Conservation (phyloP, 1,284 basidiomycete genomes). For the Inonotus hispidus region DNA sequence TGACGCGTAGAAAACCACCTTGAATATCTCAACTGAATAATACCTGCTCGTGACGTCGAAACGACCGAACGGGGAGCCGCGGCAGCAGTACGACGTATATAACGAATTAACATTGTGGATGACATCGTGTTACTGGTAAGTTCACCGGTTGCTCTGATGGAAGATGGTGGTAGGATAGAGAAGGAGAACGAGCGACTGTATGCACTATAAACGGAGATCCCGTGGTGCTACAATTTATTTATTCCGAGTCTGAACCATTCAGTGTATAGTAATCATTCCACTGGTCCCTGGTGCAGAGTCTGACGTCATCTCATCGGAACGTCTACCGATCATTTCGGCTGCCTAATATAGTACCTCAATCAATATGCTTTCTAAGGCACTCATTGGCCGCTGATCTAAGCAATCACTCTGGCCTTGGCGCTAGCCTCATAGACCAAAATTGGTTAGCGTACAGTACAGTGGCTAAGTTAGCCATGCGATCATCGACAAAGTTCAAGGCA, state of each 20-base stretch:
- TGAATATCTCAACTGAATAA: constrained; percentile 15
- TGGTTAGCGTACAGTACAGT: too few relatives aligned
- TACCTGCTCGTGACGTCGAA: not conserved
- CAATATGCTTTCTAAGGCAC: too few relatives aligned
- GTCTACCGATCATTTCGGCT: not conserved
- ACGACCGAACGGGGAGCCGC: not conserved
- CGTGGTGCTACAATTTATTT: not conserved
- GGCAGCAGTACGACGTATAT: not conserved
- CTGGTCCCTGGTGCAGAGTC: not conserved
- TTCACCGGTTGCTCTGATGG: too few relatives aligned
- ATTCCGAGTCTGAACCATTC: not conserved
- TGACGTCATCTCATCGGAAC: not conserved
- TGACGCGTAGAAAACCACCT: constrained; percentile 10
- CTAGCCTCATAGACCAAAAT: too few relatives aligned
- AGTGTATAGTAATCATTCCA: too few relatives aligned
- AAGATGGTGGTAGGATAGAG: not conserved
- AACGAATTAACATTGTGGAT: not conserved
- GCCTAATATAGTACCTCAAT: too few relatives aligned
- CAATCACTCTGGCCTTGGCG: too few relatives aligned
- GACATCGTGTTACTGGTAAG: not conserved
- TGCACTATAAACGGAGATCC: too few relatives aligned
- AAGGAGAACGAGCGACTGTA: not conserved
- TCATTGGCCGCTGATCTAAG: too few relatives aligned
- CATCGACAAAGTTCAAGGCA: too few relatives aligned
- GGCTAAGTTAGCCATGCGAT: too few relatives aligned